phyloP scores from a whole-genome alignment of 148 eudicot species.

The Silene uniflora region DNA sequence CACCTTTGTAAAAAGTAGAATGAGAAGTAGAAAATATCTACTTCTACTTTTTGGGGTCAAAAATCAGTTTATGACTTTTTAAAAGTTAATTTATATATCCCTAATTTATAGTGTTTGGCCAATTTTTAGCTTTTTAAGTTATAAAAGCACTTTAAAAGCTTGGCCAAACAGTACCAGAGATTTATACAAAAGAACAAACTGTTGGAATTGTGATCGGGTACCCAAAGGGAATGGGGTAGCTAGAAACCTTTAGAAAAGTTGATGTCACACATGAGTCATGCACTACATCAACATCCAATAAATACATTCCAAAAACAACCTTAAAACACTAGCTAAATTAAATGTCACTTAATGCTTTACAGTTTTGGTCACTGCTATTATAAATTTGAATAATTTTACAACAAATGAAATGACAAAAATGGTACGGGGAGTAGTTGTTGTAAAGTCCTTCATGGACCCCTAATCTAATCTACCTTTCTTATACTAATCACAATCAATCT shows the following conservation, averaged over 20 bases:
- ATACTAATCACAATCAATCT: not conserved
- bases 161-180: too few relatives aligned
- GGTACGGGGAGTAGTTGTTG: slow-evolving; percentile 17
- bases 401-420: slow-evolving; percentile 15
- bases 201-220: not conserved
- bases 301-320: slow-evolving; percentile 17
- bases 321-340: slow-evolving; percentile 10
- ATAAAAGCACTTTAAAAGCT: too few relatives aligned
- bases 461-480: too few relatives aligned
- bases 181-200: too few relatives aligned
- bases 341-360: slow-evolving; percentile 7
- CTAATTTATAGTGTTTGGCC: too few relatives aligned
- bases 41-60: too few relatives aligned
- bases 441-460: not conserved
- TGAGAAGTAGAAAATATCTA: too few relatives aligned
- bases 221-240: not conserved
- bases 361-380: not conserved
- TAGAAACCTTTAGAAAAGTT: slow-evolving; percentile 12
- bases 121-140: too few relatives aligned
- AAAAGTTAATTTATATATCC: too few relatives aligned
- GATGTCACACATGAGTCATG: not conserved
- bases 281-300: slow-evolving; percentile 16
- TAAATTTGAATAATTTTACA: not conserved
- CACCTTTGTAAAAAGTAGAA: too few relatives aligned
- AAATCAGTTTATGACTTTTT: too few relatives aligned